These are phyloP conservation scores for Penicillium sp. DNA, from an alignment of 2,329 filamentous ascomycete genomes.

Conservation along the genomic window DNA sequence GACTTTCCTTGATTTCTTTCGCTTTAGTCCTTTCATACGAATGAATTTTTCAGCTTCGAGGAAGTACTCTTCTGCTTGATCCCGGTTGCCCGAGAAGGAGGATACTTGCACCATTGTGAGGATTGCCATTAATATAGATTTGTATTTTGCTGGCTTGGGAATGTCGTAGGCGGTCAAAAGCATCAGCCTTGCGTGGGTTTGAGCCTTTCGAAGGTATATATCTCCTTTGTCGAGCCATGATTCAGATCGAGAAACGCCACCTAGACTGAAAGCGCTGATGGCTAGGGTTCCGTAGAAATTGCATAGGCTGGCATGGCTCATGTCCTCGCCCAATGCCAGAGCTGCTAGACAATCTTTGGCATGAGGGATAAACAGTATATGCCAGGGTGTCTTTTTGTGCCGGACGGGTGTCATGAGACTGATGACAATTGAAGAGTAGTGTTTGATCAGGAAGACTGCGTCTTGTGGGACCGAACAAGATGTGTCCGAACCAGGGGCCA, in stretches of 20 bases:
- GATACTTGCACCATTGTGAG: slow-evolving; percentile 50
- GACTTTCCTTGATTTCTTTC: slow-evolving; percentile 50
- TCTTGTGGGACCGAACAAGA: slow-evolving; percentile 34
- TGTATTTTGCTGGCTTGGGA: slow-evolving; percentile 50
- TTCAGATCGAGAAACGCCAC: slow-evolving; percentile 35
- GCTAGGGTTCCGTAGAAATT: slow-evolving; percentile 51
- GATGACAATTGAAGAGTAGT: slow-evolving; percentile 47
- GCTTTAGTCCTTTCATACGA: slow-evolving; percentile 46
- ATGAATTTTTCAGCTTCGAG: slow-evolving; percentile 55
- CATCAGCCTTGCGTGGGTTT: slow-evolving; percentile 42
- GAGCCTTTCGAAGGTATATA: slow-evolving; percentile 38
- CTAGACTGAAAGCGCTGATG: slow-evolving; percentile 52
- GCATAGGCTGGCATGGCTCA: slow-evolving; percentile 47
- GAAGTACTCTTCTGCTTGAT: slow-evolving; percentile 47
- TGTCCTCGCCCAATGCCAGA: slow-evolving; percentile 48
- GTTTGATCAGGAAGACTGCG: slow-evolving; percentile 47
- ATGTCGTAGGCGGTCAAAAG: slow-evolving; percentile 44
- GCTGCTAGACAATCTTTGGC: slow-evolving; percentile 52
- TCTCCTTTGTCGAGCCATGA: slow-evolving; percentile 45
- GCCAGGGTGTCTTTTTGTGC: slow-evolving; percentile 53
- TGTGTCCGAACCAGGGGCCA: slow-evolving; percentile 7
- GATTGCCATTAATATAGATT: slow-evolving; percentile 54
- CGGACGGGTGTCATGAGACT: slow-evolving; percentile 37
- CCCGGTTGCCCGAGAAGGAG: slow-evolving; percentile 41
- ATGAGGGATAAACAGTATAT: slow-evolving; percentile 52